Evolutionary conservation across 257 asterid species (phyloP).

Genomic region (Ligustrum vulgare): DNA sequence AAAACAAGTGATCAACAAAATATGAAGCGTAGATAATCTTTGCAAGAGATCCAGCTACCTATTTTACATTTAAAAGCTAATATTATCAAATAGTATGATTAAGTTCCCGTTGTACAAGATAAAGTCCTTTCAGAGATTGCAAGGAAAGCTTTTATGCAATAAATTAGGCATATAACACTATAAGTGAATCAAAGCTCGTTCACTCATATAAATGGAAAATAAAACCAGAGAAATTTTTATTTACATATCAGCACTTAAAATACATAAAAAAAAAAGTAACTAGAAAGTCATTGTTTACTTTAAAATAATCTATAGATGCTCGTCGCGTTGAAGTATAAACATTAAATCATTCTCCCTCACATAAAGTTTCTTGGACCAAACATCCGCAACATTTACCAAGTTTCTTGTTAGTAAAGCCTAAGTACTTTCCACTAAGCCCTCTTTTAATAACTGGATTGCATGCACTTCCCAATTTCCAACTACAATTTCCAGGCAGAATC

Average conservation of each 20-base stretch:
- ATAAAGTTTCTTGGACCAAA: neutral
- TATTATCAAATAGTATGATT: neutral
- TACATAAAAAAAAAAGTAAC: neutral
- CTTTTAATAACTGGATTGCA: neutral
- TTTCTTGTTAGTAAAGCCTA: neutral
- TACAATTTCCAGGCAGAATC: neutral
- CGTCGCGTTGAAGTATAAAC: neutral
- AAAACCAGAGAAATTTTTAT: neutral
- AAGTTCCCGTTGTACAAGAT: neutral
- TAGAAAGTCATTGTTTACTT: neutral
- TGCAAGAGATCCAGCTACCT: neutral
- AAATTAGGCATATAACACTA: neutral
- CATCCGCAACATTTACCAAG: neutral
- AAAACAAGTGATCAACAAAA: neutral
- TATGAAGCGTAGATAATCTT: neutral
- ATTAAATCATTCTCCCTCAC: neutral
- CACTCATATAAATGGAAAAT: neutral
- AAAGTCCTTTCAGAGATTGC: neutral
- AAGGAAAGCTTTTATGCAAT: neutral
- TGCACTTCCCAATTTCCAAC: neutral
- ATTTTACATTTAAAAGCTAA: neutral
- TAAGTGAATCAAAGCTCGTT: neutral
- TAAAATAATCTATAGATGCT: neutral
- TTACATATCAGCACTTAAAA: neutral
- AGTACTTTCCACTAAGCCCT: neutral